Base-by-base conservation (phyloP, 768 basidiomycete species). In the Kwoniella dendrophila region DNA sequence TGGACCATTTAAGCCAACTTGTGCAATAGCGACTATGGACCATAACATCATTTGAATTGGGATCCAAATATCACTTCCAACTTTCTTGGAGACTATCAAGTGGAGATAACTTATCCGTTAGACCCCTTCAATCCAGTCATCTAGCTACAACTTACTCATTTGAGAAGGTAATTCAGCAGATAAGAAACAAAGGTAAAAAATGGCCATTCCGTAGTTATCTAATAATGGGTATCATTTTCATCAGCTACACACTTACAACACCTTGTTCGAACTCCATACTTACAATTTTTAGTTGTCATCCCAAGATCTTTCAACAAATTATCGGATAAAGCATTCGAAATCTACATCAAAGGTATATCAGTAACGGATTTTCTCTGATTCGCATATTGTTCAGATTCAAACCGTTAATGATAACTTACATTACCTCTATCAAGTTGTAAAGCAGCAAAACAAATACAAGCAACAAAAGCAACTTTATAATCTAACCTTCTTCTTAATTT, bases 31-130 rank as follows among this genome's bases (percentile, higher is more conserved):
- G 11, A 70, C 70, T 11, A 63, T 51, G 22, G 70, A 71, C 72
- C 72, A 74, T 11, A 54, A 10, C 54, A 74, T 64, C 63, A 71
- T 66, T 40, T 57, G 54, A 29, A 70, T 59, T 1, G 72, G 72
- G 38, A 74, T 64, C 72, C 70, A 71, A 3, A 65, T 49, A 43
- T 74, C 70, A 16, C 57, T 52, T 11, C 72, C 72, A 5, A 74
- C 33, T 44, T 63, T 65, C 41, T 74, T 71, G 16, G 63, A 68
- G 34, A 69, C 60, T 55, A 50, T 43, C 0, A 55, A 47, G 24
- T 55, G 26, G 14, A 24, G 6, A 16, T 18, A 33, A 44, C 10
- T 29, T 16, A 26, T 10, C 11, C 20, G 26, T 30, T 20, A 29
- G 11, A 20, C n/a, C 20, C 16, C 26, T 50, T n/a, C n/a, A n/a